phyloP scores from a whole-genome alignment of 306 rosid species.

The Canavalia gladiata region DNA sequence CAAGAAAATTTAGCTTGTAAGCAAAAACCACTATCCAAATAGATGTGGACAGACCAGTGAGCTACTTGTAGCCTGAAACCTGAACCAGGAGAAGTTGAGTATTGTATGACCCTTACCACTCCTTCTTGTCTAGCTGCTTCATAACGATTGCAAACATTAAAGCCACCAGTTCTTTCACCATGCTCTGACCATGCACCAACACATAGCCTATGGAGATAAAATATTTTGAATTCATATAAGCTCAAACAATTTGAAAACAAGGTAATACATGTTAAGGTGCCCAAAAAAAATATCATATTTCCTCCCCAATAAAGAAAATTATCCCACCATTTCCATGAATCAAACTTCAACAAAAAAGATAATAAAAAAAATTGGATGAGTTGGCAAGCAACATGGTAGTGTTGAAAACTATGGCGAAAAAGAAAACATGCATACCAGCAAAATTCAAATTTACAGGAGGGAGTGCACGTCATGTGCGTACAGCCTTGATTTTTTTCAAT shows the following conservation, averaged over 20 bases:
- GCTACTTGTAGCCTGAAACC: conserved; percentile 33
- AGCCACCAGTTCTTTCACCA: conserved; percentile 96
- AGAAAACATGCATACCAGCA: conserved; percentile 72
- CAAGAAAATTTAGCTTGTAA: conserved; percentile 41
- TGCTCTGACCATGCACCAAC: conserved; percentile 95
- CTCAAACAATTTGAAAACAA: conserved; percentile 8
- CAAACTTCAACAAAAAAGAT: not conserved
- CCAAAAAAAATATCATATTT: not conserved
- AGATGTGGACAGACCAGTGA: not conserved
- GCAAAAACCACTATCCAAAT: conserved; percentile 20
- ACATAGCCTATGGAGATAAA: conserved; percentile 74
- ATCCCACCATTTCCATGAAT: not conserved
- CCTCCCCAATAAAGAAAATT: conserved; percentile 1
- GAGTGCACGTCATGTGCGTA: conserved; percentile 95
- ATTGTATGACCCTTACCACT: conserved; percentile 59
- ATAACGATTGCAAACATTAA: conserved; percentile 95
- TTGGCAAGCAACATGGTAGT: too few species aligned
- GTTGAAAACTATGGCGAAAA: not conserved
- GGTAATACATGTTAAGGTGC: not conserved
- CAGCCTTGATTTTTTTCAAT: conserved; percentile 96
- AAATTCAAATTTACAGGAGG: conserved; percentile 90
- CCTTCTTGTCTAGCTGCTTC: conserved; percentile 96
- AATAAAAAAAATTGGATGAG: not conserved
- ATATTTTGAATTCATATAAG: conserved; percentile 24
- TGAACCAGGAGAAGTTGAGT: conserved; percentile 35